A percentile compares a stretch with the other conserved stretches of the same genome.
Evolutionary conservation across 2,329 filamentous ascomycete species (phyloP).

Genomic region (Ilyonectria destructans): DNA sequence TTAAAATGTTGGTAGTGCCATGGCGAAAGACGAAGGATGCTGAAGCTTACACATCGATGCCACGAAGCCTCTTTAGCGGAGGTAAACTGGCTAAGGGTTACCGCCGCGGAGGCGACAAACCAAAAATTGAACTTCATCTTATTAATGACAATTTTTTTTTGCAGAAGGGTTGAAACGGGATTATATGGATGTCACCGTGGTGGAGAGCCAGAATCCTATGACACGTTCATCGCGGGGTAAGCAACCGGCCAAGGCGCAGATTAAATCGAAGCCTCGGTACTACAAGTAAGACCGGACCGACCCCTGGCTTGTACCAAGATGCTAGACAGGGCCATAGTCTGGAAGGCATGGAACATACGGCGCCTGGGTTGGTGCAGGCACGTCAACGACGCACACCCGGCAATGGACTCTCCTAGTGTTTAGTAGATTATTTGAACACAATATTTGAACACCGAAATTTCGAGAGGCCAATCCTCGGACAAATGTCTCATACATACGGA

Average conservation of each 20-base stretch:
- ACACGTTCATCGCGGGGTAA: not conserved
- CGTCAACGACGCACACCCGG: no score
- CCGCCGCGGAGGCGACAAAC: conserved; percentile 8
- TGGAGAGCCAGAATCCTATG: not conserved
- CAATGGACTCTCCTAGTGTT: no score
- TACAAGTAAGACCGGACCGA: no score
- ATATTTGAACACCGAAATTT: no score
- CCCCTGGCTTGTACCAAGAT: not conserved
- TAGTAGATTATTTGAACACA: no score
- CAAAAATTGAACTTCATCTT: conserved; percentile 15
- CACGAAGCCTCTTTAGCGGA: not conserved
- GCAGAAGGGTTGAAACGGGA: not conserved
- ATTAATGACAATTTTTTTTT: not conserved
- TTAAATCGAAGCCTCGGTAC: not conserved
- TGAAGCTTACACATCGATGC: conserved; percentile 18
- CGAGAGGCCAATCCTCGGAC: no score
- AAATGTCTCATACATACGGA: no score
- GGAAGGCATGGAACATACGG: not conserved
- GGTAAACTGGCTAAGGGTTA: not conserved
- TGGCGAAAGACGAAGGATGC: not conserved
- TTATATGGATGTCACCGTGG: no score
- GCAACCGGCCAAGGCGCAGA: not conserved
- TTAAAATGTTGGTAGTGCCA: conserved; percentile 2
- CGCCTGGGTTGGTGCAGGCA: not conserved
- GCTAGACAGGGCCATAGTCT: not conserved